A percentile compares a stretch with the other conserved stretches of the same genome.
Evolutionary conservation across 192 early-diverging fungal species (phyloP).

Genomic region (Anaeromyces robustus): DNA sequence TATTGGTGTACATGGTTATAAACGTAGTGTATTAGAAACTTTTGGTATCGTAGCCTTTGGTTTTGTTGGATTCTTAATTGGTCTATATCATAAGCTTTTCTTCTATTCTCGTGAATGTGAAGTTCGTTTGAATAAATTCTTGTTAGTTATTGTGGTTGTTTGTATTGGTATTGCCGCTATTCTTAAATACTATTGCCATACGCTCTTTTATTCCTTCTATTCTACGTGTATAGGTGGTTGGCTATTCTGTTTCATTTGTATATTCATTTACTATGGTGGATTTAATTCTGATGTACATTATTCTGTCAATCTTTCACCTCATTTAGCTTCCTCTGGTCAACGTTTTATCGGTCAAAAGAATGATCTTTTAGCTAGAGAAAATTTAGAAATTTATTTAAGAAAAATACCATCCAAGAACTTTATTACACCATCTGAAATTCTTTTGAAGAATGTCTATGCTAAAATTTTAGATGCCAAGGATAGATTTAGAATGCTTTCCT

Average conservation of each 20-base stretch:
- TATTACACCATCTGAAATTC: background rate
- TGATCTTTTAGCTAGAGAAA: background rate
- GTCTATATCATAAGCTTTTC: background rate
- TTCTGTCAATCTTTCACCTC: background rate
- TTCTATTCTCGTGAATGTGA: background rate
- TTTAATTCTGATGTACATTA: background rate
- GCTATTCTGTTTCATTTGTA: background rate
- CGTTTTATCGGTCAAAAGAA: background rate
- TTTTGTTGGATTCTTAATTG: background rate
- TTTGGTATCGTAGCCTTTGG: background rate
- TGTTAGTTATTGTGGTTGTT: background rate
- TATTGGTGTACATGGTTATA: background rate
- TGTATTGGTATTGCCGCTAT: background rate
- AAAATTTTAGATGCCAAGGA: background rate
- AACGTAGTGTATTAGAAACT: background rate
- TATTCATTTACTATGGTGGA: background rate
- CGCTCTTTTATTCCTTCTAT: background rate
- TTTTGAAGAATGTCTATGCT: background rate
- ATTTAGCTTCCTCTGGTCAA: background rate
- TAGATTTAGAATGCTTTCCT: background rate
- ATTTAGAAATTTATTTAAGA: background rate
- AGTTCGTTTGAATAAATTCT: background rate
- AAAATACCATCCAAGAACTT: background rate
- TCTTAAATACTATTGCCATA: background rate
- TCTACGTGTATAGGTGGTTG: background rate